Evolutionary conservation across 495 filamentous ascomycete genomes (phyloP), one percentile per base, ranked within the genome.

Genomic region (Neurospora sp.): DNA sequence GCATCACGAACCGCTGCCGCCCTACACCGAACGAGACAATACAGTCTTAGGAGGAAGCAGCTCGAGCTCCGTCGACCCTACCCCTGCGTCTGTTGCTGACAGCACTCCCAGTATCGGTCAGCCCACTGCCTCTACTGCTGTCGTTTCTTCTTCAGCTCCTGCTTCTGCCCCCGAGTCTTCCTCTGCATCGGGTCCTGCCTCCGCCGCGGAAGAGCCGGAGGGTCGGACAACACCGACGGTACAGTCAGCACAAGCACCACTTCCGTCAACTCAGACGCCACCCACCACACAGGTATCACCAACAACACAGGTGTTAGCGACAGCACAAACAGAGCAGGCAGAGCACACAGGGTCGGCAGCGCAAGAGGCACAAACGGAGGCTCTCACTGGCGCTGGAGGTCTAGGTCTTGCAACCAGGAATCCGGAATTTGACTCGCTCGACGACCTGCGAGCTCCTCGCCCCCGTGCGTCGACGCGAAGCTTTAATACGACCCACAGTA

Each of bases 1-100:
- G 1, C 94, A 97, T 80, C 91, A 92, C 3, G 94, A 98, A 78
- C 92, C 94, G 75, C 83, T 97, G 40, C 94, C 94, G 20, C 94
- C 94, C 14, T 98, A 98, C 81, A 91, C 93, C 14, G 53, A 66
- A 35, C 53, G 53, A 10, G 53, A 66, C 27, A 37, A 66, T 66
- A 66, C 53, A 66, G 87, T 91, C 74, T 94, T 75, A 78, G 74
- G 31, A 78, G 79, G 71, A 83, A 75, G 70, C 81, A 38, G 38
- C 75, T 6, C 39, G 39, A 44, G 46, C 16, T 37, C 27, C 18
- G 10, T 53, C 46, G 27, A 6, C 27, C 46, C 39, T 27, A 18
- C 35, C 38, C 71, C 71, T 18, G 46, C n/a, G 71, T 27, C 71
- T 31, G 35, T 40, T 39, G 14, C 71, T 22, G 48, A 37, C 27